These are phyloP conservation scores for Scorias spongiosa DNA, from an alignment of 2,329 filamentous ascomycete species.

Conservation along the genomic window DNA sequence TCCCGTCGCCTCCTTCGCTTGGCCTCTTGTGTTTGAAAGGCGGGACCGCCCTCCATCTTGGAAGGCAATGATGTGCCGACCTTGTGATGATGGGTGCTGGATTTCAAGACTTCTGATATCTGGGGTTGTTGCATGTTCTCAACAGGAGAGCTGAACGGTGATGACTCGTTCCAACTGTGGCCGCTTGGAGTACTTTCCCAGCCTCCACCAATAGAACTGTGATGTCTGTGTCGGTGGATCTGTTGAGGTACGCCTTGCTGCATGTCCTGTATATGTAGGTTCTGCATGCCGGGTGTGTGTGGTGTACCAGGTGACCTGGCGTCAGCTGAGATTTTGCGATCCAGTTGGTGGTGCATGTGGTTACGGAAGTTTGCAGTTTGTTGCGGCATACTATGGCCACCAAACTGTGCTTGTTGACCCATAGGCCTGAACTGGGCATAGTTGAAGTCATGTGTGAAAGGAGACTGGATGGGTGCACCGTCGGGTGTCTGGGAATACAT, in stretches of 20 bases:
- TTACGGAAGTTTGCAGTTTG: constrained; percentile 12
- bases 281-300: constrained; percentile 64
- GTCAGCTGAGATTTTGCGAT: constrained; percentile 46
- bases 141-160: constrained; percentile 76
- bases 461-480: constrained; percentile 80
- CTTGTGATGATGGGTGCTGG: constrained; percentile 49
- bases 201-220: constrained; percentile 39
- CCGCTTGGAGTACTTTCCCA: constrained; percentile 72
- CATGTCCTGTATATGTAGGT: constrained; percentile 45
- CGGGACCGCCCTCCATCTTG: constrained; percentile 48
- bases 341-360: constrained; percentile 30
- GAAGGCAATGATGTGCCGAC: constrained; percentile 56
- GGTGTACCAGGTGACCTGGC: constrained; percentile 70
- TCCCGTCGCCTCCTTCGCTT: constrained; percentile 84
- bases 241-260: constrained; percentile 36
- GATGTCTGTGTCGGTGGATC: constrained; percentile 40
- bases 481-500: constrained; percentile 86
- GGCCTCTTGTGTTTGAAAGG: constrained; percentile 71
- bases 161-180: constrained; percentile 67
- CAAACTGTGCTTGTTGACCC: constrained; percentile 38
- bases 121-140: constrained; percentile 56
- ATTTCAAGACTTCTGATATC: constrained; percentile 79
- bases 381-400: constrained; percentile 18
- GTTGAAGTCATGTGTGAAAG: constrained; percentile 63
- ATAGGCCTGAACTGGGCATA: constrained; percentile 58